Conservation (phyloP, 352 stramenopile species). For the Pelagophyceae sp. region DNA sequence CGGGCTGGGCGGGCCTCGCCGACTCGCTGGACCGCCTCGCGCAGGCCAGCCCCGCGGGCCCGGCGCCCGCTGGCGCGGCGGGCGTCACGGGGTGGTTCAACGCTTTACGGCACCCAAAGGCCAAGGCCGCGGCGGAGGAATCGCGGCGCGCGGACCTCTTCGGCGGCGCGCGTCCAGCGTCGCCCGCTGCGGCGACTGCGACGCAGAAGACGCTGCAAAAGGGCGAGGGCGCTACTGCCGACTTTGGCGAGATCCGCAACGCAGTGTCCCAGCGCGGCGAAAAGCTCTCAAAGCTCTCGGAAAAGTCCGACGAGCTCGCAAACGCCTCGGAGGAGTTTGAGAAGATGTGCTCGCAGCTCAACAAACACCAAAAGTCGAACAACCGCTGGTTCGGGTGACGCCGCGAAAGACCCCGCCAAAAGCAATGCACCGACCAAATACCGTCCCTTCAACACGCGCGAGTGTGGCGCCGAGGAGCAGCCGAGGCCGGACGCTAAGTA, state of each 20-base stretch:
- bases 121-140: neutral
- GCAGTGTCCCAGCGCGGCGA: neutral
- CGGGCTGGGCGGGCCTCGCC: neutral
- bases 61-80: neutral
- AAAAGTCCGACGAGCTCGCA: constrained; percentile 12
- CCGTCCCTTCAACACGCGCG: too few relatives aligned
- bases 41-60: neutral
- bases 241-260: neutral
- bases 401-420: too few relatives aligned
- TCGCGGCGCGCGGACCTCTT: neutral
- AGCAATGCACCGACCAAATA: too few relatives aligned
- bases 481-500: too few relatives aligned
- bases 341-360: constrained; percentile 6
- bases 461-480: too few relatives aligned
- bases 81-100: neutral
- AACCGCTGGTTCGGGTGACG: neutral
- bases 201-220: neutral
- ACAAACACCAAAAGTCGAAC: neutral
- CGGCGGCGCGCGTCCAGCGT: neutral
- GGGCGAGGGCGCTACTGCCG: neutral
- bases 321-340: constrained; percentile 15
- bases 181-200: neutral
- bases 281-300: neutral
- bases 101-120: neutral
- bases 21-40: neutral